These are phyloP conservation scores for Aspergillus wentii DNA, from an alignment of 495 filamentous ascomycete species.

Conservation along the genomic window DNA sequence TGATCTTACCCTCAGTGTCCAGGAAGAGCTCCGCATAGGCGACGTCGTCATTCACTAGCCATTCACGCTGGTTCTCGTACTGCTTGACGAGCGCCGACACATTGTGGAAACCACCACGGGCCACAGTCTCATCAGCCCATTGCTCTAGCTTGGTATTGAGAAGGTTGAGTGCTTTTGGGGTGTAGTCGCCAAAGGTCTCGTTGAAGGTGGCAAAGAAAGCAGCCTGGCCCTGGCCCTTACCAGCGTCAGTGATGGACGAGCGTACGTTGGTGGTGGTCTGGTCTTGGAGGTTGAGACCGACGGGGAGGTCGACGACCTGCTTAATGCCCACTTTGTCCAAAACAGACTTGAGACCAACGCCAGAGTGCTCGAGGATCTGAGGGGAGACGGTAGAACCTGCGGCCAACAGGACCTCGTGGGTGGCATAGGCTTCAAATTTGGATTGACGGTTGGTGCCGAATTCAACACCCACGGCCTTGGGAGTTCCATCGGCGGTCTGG, in stretches of 20 bases:
- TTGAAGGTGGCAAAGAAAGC: conserved; percentile 7
- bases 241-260: neutral
- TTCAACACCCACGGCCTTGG: conserved; percentile 11
- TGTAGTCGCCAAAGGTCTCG: conserved; percentile 4
- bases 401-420: conserved; percentile 44
- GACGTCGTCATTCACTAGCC: conserved; percentile 9
- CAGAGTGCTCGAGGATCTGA: conserved; percentile 37
- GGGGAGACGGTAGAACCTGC: conserved; percentile 48
- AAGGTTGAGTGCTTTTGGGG: conserved; percentile 1
- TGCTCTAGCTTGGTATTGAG: conserved; percentile 5
- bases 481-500: neutral
- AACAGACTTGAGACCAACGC: conserved; percentile 21
- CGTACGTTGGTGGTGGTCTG: conserved; percentile 13
- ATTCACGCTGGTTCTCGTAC: conserved; percentile 10
- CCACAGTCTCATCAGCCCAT: conserved; percentile 5
- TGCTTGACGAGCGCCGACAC: conserved; percentile 4
- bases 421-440: conserved; percentile 16
- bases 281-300: conserved; percentile 34
- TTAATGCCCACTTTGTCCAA: conserved; percentile 40
- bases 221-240: conserved; percentile 7
- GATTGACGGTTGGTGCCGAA: conserved; percentile 18
- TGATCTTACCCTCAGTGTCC: conserved; percentile 1
- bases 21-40: conserved; percentile 12
- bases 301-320: conserved; percentile 46
- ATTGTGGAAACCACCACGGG: conserved; percentile 1